Percentiles rank a stretch among this genome's conserved stretches.
These are phyloP conservation scores for Pseudofabraea citricarpa DNA, from an alignment of 2,329 filamentous ascomycete genomes.

Conservation along the genomic window DNA sequence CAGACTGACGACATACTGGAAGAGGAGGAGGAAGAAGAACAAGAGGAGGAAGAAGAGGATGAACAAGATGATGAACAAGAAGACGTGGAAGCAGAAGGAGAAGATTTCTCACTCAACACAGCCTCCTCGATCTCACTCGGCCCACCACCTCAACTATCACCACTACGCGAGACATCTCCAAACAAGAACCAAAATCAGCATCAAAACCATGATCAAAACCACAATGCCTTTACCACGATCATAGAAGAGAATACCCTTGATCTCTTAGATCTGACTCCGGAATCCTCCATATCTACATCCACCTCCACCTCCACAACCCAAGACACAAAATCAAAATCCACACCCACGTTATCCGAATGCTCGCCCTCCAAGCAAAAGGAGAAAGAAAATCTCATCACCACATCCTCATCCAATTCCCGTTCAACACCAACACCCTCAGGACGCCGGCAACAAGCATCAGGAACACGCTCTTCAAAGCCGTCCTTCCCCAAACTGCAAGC, in stretches of 20 bases:
- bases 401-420: too few relatives aligned
- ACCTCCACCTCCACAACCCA: conserved; percentile 26
- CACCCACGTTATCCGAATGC: too few relatives aligned
- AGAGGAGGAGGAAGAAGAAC: conserved; percentile 20
- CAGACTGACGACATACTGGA: conserved; percentile 24
- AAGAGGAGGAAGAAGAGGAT: conserved; percentile 19
- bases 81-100: conserved; percentile 10
- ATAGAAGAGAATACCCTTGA: conserved; percentile 44
- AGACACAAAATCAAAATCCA: conserved; percentile 20
- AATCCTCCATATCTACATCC: conserved; percentile 28
- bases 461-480: too few relatives aligned
- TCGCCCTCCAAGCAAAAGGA: too few relatives aligned
- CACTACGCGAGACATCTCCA: conserved; percentile 38
- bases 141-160: conserved; percentile 33
- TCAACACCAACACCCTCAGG: too few relatives aligned
- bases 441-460: too few relatives aligned
- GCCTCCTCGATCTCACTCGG: conserved; percentile 20
- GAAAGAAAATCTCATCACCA: too few relatives aligned
- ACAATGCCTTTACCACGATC: conserved; percentile 42
- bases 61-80: conserved; percentile 11
- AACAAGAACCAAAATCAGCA: too few relatives aligned
- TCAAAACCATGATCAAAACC: too few relatives aligned
- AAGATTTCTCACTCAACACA: conserved; percentile 15
- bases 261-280: too few relatives aligned
- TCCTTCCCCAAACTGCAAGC: too few relatives aligned